phyloP scores from a whole-genome alignment of 176 grass and related monocot genomes.

The Phoenix roebelenii region DNA sequence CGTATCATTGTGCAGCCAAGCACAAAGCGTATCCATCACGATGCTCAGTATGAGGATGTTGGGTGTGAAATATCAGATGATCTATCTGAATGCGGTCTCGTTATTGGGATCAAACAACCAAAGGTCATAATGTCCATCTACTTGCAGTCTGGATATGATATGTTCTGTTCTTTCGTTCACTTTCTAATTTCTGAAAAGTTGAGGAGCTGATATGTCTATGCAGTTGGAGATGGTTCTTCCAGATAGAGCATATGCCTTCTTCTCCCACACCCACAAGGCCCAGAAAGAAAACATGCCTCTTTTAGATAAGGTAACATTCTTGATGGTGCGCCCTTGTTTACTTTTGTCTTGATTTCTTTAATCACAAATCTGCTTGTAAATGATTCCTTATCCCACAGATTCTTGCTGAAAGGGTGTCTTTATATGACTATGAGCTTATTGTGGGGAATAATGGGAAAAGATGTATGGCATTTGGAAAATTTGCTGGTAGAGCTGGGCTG shows the following conservation, averaged over 20 bases:
- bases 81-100: conserved; percentile 70
- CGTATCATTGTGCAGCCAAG: conserved; percentile 88
- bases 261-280: conserved; percentile 96
- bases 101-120: conserved; percentile 91
- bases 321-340: conserved; percentile 16
- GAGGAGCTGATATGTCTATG: background rate
- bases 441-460: conserved; percentile 68
- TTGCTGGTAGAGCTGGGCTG: conserved; percentile 89
- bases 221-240: conserved; percentile 85
- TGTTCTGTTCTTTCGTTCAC: too few species aligned
- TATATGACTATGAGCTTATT: conserved; percentile 93
- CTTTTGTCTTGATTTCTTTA: background rate
- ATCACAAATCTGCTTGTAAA: background rate
- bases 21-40: conserved; percentile 80
- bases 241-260: conserved; percentile 76
- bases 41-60: conserved; percentile 74
- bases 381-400: conserved; percentile 38
- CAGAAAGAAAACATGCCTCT: conserved; percentile 86
- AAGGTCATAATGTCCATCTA: conserved; percentile 29
- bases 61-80: conserved; percentile 85
- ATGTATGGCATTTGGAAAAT: conserved; percentile 86
- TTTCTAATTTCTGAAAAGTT: too few species aligned
- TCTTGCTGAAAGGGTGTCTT: conserved; percentile 70
- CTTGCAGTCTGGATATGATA: too few species aligned
- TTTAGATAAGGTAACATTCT: conserved; percentile 61